Conservation (phyloP, 139 green algal genomes). For the Volvox reticuliferus region DNA sequence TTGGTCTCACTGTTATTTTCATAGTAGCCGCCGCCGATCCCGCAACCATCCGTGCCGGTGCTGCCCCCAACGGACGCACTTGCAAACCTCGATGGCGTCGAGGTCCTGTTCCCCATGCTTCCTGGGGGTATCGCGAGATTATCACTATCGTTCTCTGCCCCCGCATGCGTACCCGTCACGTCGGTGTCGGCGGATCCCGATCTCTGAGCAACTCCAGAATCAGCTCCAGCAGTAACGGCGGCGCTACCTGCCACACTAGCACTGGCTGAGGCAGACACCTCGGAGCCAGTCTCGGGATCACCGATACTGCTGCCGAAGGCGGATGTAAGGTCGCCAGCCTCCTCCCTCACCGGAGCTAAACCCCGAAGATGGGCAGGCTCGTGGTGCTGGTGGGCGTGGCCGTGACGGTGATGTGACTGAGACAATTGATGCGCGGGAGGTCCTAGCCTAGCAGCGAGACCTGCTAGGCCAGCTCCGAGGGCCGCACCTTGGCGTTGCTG, state of each 20-base stretch:
- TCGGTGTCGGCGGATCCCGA: neutral
- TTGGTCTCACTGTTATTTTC: neutral
- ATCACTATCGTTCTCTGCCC: conserved; percentile 2
- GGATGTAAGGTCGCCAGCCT: conserved; percentile 13
- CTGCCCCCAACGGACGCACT: too few relatives aligned
- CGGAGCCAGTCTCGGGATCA: neutral
- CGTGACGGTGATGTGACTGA: neutral
- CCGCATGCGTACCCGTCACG: neutral
- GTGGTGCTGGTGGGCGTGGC: neutral
- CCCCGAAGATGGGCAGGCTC: neutral
- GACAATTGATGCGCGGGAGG: too few relatives aligned
- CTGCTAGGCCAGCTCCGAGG: too few relatives aligned
- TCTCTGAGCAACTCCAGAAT: neutral
- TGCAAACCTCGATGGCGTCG: neutral
- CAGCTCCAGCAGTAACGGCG: neutral
- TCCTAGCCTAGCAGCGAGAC: too few relatives aligned
- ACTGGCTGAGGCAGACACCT: neutral
- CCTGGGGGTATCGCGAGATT: neutral
- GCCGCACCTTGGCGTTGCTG: neutral
- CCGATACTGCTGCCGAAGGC: neutral
- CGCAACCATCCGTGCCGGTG: neutral
- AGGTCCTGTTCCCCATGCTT: neutral
- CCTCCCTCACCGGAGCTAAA: conserved; percentile 24
- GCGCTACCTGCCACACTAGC: neutral
- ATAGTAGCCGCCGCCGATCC: neutral